These are phyloP conservation scores for Sequoia sempervirens DNA, from an alignment of 75 land plant species.

Conservation along the genomic window DNA sequence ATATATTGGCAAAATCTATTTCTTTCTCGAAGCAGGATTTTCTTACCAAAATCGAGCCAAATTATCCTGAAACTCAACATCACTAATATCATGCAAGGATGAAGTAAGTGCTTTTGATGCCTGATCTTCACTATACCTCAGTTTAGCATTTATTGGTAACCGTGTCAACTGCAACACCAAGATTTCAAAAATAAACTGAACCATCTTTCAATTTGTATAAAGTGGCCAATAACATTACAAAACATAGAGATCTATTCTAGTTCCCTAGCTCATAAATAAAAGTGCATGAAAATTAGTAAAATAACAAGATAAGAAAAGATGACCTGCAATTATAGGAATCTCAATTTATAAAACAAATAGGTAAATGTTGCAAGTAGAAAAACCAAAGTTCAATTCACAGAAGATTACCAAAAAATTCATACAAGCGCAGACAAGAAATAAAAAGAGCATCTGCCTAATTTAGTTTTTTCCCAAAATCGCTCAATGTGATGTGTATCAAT, in stretches of 20 bases:
- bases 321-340: not conserved
- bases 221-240: not conserved
- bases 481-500: not conserved
- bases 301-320: not conserved
- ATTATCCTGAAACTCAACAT: conserved; percentile 91
- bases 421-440: not conserved
- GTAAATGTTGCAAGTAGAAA: not conserved
- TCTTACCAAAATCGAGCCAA: conserved; percentile 89
- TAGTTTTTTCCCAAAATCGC: not conserved
- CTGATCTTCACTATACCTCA: conserved; percentile 62
- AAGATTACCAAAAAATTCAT: not conserved
- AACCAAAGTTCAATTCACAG: not conserved
- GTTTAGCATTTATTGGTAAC: conserved; percentile 53
- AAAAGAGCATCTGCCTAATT: not conserved
- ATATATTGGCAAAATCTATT: not conserved
- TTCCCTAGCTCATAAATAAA: not conserved
- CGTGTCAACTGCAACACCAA: conserved; percentile 55
- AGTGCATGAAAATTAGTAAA: not conserved
- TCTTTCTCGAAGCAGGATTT: conserved; percentile 6
- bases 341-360: not conserved
- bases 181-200: not conserved
- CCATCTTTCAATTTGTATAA: not conserved
- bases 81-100: conserved; percentile 89
- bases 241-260: not conserved
- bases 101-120: conserved; percentile 67